These are phyloP conservation scores for Phoma sp. DNA, from an alignment of 2,329 filamentous ascomycete species.

Conservation along the genomic window DNA sequence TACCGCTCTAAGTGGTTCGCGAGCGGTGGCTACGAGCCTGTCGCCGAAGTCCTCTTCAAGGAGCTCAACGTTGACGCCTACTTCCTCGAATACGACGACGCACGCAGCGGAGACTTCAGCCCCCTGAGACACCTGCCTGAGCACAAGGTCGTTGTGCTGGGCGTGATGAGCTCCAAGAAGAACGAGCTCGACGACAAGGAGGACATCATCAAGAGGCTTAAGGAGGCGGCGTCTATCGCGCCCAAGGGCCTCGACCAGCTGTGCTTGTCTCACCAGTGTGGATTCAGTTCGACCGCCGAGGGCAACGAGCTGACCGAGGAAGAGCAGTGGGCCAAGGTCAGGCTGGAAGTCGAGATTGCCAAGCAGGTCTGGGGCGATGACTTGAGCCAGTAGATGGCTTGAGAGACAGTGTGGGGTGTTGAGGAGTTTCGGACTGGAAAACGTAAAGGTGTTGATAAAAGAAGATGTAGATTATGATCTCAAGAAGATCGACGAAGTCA, in stretches of 20 bases:
- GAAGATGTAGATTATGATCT: neutral
- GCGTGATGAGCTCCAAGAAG: conserved; percentile 64
- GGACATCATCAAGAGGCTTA: conserved; percentile 48
- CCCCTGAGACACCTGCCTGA: conserved; percentile 62
- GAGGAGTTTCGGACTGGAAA: neutral
- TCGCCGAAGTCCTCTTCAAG: conserved; percentile 64
- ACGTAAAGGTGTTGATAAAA: neutral
- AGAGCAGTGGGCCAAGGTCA: conserved; percentile 65
- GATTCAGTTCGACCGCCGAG: conserved; percentile 63
- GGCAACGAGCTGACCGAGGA: conserved; percentile 63
- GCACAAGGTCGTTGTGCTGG: conserved; percentile 63
- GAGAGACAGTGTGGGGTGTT: neutral
- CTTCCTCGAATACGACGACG: conserved; percentile 67
- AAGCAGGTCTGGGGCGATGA: conserved; percentile 64
- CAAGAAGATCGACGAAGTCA: conserved; percentile 7
- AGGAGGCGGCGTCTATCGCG: conserved; percentile 53
- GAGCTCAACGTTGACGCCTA: conserved; percentile 64
- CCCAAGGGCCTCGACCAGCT: conserved; percentile 62
- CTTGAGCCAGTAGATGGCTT: conserved; percentile 34
- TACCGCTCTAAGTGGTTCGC: conserved; percentile 65
- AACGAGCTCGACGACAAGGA: conserved; percentile 60
- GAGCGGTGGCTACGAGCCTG: conserved; percentile 64
- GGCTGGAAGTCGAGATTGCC: conserved; percentile 62
- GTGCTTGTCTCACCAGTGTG: conserved; percentile 64
- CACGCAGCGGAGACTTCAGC: conserved; percentile 61